A percentile compares a stretch with the other conserved stretches of the same genome.
These are phyloP conservation scores for Macrolepiota dolichaula DNA, from an alignment of 768 basidiomycete genomes.

Conservation along the genomic window DNA sequence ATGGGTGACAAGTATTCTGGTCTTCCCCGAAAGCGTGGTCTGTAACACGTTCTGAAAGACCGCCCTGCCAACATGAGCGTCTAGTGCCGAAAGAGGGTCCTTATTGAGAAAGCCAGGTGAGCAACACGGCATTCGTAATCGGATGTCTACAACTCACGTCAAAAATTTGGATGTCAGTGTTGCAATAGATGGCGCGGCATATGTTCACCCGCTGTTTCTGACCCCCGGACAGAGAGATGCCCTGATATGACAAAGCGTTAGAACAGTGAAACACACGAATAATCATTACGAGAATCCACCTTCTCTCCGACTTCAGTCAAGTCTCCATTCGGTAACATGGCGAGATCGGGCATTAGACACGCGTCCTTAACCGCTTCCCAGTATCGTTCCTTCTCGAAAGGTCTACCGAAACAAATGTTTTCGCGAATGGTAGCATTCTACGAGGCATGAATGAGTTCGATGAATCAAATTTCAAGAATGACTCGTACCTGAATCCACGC, in stretches of 20 bases:
- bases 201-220: slow-evolving; percentile 80
- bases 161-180: slow-evolving; percentile 84
- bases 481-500: slow-evolving; percentile 80
- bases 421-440: slow-evolving; percentile 84
- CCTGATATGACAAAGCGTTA: slow-evolving; percentile 31
- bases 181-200: slow-evolving; percentile 82
- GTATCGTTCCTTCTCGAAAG: slow-evolving; percentile 78
- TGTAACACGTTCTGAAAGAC: slow-evolving; percentile 84
- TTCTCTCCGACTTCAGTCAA: slow-evolving; percentile 83
- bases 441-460: neutral
- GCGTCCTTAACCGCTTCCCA: slow-evolving; percentile 78
- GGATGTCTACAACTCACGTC: slow-evolving; percentile 42
- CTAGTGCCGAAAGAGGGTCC: slow-evolving; percentile 88
- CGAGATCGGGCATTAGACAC: slow-evolving; percentile 77
- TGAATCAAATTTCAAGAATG: slow-evolving; percentile 2
- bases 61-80: slow-evolving; percentile 87
- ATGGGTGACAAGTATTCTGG: slow-evolving; percentile 88
- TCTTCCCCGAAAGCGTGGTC: slow-evolving; percentile 61
- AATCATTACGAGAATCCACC: slow-evolving; percentile 17
- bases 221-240: slow-evolving; percentile 86
- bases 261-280: neutral
- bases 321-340: slow-evolving; percentile 74
- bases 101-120: slow-evolving; percentile 17
- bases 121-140: neutral
- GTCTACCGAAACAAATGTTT: slow-evolving; percentile 84